Conservation (phyloP, 192 early-diverging fungal species). For the Entomortierella beljakovae region DNA sequence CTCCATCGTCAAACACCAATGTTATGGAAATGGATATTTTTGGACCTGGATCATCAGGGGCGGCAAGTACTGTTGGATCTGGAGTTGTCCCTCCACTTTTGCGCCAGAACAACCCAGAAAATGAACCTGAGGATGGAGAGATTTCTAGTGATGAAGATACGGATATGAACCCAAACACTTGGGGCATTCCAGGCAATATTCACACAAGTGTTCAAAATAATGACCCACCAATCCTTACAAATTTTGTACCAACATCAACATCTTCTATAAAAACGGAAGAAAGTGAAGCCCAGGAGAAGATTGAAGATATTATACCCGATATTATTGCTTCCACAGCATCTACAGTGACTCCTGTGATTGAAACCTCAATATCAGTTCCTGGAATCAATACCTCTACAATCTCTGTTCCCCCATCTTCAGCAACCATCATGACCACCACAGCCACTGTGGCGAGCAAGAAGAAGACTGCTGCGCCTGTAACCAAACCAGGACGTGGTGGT, state of each 20-base stretch:
- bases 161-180: slow-evolving; percentile 21
- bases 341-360: background rate
- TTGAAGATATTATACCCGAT: background rate
- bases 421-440: background rate
- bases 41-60: slow-evolving; percentile 1
- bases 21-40: slow-evolving; percentile 20
- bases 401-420: background rate
- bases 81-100: slow-evolving; percentile 28
- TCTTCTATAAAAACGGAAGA: slow-evolving; percentile 4
- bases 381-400: background rate
- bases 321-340: background rate
- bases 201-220: background rate
- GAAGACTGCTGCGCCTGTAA: background rate
- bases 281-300: slow-evolving; percentile 18
- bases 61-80: slow-evolving; percentile 2
- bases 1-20: background rate
- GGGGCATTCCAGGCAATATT: slow-evolving; percentile 18
- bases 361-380: background rate
- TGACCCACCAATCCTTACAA: background rate
- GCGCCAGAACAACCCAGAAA: slow-evolving; percentile 22
- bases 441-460: slow-evolving; percentile 1
- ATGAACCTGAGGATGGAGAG: slow-evolving; percentile 39
- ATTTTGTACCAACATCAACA: background rate
- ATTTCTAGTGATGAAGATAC: slow-evolving; percentile 37
- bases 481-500: background rate